A percentile compares a stretch with the other conserved stretches of the same genome.
These are phyloP conservation scores for Colletotrichum orchidophilum DNA, from an alignment of 2,329 filamentous ascomycete genomes.

Conservation along the genomic window DNA sequence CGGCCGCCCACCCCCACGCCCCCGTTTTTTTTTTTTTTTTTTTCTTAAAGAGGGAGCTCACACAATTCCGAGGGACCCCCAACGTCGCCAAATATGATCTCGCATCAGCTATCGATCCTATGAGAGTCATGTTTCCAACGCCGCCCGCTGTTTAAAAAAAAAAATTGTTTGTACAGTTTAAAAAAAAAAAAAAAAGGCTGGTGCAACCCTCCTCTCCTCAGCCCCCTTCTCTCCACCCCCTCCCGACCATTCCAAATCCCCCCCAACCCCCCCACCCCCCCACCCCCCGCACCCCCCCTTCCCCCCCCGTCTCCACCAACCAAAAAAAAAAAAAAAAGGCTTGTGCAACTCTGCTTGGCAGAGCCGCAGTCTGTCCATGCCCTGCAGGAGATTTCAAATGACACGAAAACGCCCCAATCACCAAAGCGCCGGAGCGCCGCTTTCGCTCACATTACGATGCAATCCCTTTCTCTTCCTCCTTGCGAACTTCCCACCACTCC, in stretches of 20 bases:
- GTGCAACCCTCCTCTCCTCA: not conserved
- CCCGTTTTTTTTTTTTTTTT: no score
- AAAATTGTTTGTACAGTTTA: slow-evolving; percentile 2
- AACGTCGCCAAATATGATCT: no score
- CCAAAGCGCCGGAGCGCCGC: not conserved
- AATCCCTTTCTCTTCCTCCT: slow-evolving; percentile 47
- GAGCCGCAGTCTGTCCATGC: not conserved
- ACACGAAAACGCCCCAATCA: slow-evolving; percentile 16
- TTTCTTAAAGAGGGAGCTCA: no score
- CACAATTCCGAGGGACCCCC: no score
- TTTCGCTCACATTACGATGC: slow-evolving; percentile 55
- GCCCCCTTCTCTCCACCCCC: no score
- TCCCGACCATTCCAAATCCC: no score
- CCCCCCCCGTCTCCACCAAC: no score
- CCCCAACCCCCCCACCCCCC: no score
- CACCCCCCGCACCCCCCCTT: no score
- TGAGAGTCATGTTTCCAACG: slow-evolving; percentile 18
- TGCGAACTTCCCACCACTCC: slow-evolving; percentile 23
- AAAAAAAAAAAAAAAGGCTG: no score
- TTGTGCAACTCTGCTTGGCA: not conserved
- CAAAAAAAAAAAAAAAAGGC: not conserved
- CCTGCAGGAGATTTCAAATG: not conserved
- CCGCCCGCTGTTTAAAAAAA: slow-evolving; percentile 14
- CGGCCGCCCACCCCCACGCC: no score
- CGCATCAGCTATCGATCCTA: not conserved